These are phyloP conservation scores for Aspergillus proliferans DNA, from an alignment of 2,329 filamentous ascomycete genomes.

Conservation along the genomic window DNA sequence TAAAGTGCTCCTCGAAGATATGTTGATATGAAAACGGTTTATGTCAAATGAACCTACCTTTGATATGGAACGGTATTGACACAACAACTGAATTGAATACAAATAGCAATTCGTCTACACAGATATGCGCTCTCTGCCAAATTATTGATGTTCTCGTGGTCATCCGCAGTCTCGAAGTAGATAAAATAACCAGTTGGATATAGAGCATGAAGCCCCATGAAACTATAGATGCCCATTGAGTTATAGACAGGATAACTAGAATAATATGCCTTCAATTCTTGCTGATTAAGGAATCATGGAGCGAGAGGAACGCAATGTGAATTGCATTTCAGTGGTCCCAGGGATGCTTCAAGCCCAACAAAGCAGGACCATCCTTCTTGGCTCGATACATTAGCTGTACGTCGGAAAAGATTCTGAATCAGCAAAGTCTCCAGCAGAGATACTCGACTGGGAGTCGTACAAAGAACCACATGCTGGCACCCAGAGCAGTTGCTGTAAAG, in stretches of 20 bases:
- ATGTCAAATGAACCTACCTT: neutral
- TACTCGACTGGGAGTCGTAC: slow-evolving; percentile 45
- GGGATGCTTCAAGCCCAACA: slow-evolving; percentile 91
- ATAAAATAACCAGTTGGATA: no score
- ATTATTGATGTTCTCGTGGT: no score
- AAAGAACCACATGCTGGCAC: slow-evolving; percentile 99
- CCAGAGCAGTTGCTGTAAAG: slow-evolving; percentile 76
- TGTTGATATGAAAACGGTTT: slow-evolving; percentile 33
- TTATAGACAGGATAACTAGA: no score
- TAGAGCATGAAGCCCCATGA: no score
- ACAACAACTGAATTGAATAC: neutral
- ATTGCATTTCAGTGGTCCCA: slow-evolving; percentile 71
- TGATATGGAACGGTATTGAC: neutral
- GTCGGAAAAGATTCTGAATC: slow-evolving; percentile 5
- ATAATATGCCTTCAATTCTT: no score
- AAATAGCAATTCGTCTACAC: neutral
- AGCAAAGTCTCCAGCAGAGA: slow-evolving; percentile 6
- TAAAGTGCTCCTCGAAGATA: slow-evolving; percentile 69
- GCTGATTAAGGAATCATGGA: neutral
- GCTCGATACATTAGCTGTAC: slow-evolving; percentile 85
- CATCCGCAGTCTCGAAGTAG: no score
- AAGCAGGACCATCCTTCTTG: slow-evolving; percentile 87
- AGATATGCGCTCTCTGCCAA: neutral
- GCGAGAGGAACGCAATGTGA: neutral
- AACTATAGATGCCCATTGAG: no score